A percentile compares a stretch with the other conserved stretches of the same genome.
These are phyloP conservation scores for Colletotrichum simmondsii DNA, from an alignment of 2,329 filamentous ascomycete genomes.

Conservation along the genomic window DNA sequence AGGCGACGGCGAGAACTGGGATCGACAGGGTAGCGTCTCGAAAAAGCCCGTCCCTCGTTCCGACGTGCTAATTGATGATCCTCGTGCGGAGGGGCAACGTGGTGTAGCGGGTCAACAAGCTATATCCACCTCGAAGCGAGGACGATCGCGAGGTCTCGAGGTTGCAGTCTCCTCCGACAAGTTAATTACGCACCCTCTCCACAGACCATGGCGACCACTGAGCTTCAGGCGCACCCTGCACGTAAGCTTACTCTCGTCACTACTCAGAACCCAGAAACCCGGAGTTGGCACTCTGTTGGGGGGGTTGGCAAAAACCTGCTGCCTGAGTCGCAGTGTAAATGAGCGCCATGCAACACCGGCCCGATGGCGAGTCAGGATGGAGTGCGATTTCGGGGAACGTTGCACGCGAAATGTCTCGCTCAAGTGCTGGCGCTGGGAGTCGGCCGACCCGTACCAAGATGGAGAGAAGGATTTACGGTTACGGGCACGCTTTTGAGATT, in stretches of 20 bases:
- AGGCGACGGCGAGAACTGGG: neutral
- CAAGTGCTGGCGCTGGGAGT: neutral
- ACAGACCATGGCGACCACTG: constrained; percentile 5
- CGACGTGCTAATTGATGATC: constrained; percentile 22
- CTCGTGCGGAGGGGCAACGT: constrained; percentile 6
- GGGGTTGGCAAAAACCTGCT: neutral
- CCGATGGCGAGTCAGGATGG: constrained; percentile 23
- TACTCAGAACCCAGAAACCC: constrained; percentile 28
- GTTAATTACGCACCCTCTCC: constrained; percentile 13
- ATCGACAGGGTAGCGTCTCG: constrained; percentile 8
- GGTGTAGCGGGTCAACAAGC: constrained; percentile 9
- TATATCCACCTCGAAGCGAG: constrained; percentile 17
- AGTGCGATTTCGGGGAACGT: constrained; percentile 1
- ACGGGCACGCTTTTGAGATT: neutral
- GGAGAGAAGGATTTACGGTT: neutral
- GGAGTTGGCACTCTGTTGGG: neutral
- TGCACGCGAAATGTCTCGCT: neutral
- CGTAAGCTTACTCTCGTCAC: constrained; percentile 11
- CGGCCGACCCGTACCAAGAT: neutral
- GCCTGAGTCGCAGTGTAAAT: constrained; percentile 11
- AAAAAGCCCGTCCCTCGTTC: constrained; percentile 9
- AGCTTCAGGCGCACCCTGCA: constrained; percentile 21
- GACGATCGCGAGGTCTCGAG: constrained; percentile 26
- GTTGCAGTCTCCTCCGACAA: constrained; percentile 11
- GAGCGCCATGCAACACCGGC: neutral